Evolutionary conservation across 352 stramenopile genomes (phyloP).

Genomic region (Aphanomyces stellatus): DNA sequence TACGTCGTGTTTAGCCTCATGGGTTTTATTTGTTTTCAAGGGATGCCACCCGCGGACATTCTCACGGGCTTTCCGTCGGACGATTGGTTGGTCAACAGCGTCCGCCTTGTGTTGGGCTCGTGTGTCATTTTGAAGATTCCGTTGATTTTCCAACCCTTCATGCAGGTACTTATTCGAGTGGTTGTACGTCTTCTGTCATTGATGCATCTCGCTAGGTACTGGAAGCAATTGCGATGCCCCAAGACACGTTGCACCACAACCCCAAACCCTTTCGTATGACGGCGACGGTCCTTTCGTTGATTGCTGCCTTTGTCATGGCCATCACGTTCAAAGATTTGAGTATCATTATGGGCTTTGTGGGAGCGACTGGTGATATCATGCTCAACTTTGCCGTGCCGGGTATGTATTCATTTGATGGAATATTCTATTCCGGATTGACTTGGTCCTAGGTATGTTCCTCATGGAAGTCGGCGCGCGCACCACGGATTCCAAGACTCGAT

Average conservation of each 20-base stretch:
- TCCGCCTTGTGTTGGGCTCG: conserved; percentile 54
- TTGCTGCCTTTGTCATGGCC: conserved; percentile 35
- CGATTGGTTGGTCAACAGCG: conserved; percentile 70
- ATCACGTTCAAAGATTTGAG: conserved; percentile 64
- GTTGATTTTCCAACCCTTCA: conserved; percentile 75
- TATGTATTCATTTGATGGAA: too few relatives aligned
- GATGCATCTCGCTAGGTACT: too few relatives aligned
- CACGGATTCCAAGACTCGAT: neutral
- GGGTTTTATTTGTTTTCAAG: conserved; percentile 69
- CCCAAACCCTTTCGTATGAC: neutral
- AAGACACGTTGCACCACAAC: neutral
- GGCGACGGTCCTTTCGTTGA: neutral
- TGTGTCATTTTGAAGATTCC: conserved; percentile 76
- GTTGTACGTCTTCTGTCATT: too few relatives aligned
- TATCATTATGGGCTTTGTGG: conserved; percentile 68
- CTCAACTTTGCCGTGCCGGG: conserved; percentile 61
- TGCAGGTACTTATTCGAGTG: conserved; percentile 47
- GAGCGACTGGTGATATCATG: conserved; percentile 56
- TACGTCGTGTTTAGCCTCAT: conserved; percentile 62
- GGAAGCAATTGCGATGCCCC: neutral
- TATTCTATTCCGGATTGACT: too few relatives aligned
- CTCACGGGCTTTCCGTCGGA: conserved; percentile 62
- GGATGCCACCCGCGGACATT: conserved; percentile 73
- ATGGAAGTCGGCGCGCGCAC: conserved; percentile 31
- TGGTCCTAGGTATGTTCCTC: too few relatives aligned